phyloP scores from a whole-genome alignment of 2,329 filamentous ascomycete genomes.

The Colletotrichum liaoningense region DNA sequence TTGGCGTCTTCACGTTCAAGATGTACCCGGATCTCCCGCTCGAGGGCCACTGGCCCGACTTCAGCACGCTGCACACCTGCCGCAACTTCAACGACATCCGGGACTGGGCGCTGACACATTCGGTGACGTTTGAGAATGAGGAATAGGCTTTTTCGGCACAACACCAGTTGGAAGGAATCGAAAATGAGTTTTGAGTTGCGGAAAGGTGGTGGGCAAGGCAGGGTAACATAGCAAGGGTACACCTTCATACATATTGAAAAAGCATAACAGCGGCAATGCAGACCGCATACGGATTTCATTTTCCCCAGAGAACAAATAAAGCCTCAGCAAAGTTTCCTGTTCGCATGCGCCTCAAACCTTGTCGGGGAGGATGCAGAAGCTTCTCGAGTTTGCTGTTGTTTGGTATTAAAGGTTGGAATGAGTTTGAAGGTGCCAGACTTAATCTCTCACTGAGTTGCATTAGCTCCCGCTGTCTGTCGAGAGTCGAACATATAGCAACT shows the following conservation, averaged over 20 bases:
- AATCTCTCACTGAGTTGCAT: not conserved
- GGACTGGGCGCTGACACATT: conserved; percentile 64
- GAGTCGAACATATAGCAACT: too few relatives aligned
- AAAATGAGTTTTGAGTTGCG: not conserved
- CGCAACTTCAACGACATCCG: conserved; percentile 64
- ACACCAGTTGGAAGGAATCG: not conserved
- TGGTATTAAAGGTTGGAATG: not conserved
- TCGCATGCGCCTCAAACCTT: not conserved
- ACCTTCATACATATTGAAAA: not conserved
- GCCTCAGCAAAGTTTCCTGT: conserved; percentile 12
- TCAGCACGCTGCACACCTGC: conserved; percentile 64
- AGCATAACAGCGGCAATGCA: not conserved
- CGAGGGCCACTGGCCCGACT: conserved; percentile 65
- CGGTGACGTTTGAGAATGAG: conserved; percentile 60
- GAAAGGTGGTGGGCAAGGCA: not conserved
- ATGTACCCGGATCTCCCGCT: conserved; percentile 56
- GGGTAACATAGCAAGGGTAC: not conserved
- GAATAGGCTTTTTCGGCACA: conserved; percentile 32
- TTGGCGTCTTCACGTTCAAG: conserved; percentile 66
- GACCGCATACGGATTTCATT: not conserved
- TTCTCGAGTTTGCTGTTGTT: not conserved
- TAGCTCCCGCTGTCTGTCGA: not conserved
- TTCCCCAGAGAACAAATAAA: not conserved
- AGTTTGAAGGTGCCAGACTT: not conserved
- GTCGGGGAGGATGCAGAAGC: not conserved